A percentile compares a stretch with the other conserved stretches of the same genome.
Conservation (phyloP, 169 alveolate species). For the Perkinsus olseni region DNA sequence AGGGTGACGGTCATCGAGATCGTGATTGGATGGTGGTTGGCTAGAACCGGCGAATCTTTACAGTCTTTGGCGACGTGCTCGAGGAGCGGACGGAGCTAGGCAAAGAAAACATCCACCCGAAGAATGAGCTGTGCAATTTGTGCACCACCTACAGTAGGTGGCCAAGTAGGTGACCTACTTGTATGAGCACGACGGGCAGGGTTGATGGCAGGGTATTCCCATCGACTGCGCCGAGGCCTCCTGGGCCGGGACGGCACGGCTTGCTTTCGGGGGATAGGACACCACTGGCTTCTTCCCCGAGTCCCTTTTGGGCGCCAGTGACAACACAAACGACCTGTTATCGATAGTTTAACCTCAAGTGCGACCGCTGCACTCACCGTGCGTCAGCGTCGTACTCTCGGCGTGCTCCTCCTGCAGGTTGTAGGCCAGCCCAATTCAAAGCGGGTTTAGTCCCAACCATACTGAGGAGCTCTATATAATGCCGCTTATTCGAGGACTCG, state of each 20-base stretch:
- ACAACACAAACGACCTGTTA: not conserved
- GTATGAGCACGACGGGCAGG: not conserved
- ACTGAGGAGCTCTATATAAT: not conserved
- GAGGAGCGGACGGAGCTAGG: not conserved
- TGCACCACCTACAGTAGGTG: not conserved
- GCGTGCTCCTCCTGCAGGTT: not conserved
- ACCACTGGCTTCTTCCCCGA: not conserved
- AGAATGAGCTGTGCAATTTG: not conserved
- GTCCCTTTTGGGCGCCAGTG: not conserved
- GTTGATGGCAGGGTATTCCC: not conserved
- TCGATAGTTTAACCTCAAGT: not conserved
- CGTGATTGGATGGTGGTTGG: not conserved
- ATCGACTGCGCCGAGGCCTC: not conserved
- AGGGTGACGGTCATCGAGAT: not conserved
- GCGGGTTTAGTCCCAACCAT: not conserved
- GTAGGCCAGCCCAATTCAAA: not conserved
- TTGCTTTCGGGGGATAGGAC: not conserved
- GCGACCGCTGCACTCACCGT: not conserved
- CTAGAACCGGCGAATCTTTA: not conserved
- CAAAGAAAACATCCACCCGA: not conserved
- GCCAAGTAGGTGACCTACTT: not conserved
- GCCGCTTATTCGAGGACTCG: no score
- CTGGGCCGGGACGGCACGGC: not conserved
- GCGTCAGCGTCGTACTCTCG: not conserved
- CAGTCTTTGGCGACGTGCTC: not conserved